Base-by-base conservation (phyloP, 2,329 filamentous ascomycete species). In the Colletotrichum noveboracense region DNA sequence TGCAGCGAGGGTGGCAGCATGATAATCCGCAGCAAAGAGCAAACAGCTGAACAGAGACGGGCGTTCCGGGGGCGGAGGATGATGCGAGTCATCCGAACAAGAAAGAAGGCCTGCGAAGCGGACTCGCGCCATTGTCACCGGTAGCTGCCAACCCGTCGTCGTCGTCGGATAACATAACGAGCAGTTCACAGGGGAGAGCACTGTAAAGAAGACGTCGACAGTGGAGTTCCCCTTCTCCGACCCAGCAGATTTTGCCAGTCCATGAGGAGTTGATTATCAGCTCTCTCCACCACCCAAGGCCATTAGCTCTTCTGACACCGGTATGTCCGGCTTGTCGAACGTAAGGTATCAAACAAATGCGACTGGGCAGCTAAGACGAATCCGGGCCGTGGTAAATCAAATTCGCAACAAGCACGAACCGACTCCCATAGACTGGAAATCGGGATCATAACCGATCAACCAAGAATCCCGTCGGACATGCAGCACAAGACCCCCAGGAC, bases 11-110 rank as follows among this genome's bases (percentile, higher is more conserved):
- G 18, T 48, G 18, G 65, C 48, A 67, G 43, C 65, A 67, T 67
- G 65, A 26, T 26, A 67, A 48, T 24, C 36, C 32, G 43, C 36
- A 18, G 62, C 43, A 48, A 12, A 55, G 30, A 67, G 43, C 55
- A 66, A 66, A 36, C 43, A 26, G 68, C 58, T 52, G 55, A 8
- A 38, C n/a, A 28, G 26, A 24, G 21, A 30, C 56, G 36, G 71
- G 16, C 56, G 38, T 48, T 52, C 48, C 21, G 38, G 32, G 43
- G 73, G 7, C 38, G 36, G 70, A 48, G 14, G 58, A 48, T n/a
- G 70, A 73, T 74, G 65, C 74, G 70, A 76, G 64, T 55, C 58
- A 74, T 76, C 65, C 36, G 58, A 69, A 69, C 32, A 52, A 65
- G 18, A 32, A 38, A 18, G 32, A 38, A 24, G 32, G 9, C 28